phyloP scores from a whole-genome alignment of 2,329 filamentous ascomycete species.

The Beauveria sp. region DNA sequence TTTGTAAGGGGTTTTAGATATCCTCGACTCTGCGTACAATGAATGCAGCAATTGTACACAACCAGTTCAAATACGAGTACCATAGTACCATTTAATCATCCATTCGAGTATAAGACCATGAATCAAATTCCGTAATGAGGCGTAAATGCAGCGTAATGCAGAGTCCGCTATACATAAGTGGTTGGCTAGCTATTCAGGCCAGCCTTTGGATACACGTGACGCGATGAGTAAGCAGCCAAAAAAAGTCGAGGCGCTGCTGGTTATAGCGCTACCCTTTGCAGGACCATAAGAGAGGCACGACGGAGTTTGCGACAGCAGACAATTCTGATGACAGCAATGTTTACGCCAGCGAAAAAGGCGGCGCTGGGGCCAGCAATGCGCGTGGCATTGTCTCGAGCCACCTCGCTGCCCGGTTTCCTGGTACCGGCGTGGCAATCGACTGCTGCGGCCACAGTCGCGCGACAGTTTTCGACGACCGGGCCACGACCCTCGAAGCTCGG shows the following conservation, averaged over 20 bases:
- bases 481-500: conserved; percentile 74
- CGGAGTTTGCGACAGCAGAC: conserved; percentile 6
- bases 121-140: neutral
- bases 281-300: neutral
- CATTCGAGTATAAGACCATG: neutral
- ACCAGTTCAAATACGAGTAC: conserved; percentile 23
- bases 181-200: neutral
- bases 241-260: conserved; percentile 15
- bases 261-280: neutral
- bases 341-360: conserved; percentile 55
- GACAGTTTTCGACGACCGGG: conserved; percentile 62
- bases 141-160: neutral
- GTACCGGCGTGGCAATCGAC: conserved; percentile 58
- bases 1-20: conserved; percentile 30
- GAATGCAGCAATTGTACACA: conserved; percentile 25
- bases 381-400: conserved; percentile 33
- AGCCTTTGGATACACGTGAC: conserved; percentile 20
- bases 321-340: conserved; percentile 43
- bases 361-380: conserved; percentile 49
- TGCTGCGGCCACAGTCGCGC: conserved; percentile 17
- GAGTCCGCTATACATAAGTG: neutral
- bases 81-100: conserved; percentile 19
- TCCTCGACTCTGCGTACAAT: conserved; percentile 29
- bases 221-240: conserved; percentile 27
- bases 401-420: conserved; percentile 63